A percentile compares a stretch with the other conserved stretches of the same genome.
phyloP scores from a whole-genome alignment of 179 eudicot genomes.

The Nepenthes alata region DNA sequence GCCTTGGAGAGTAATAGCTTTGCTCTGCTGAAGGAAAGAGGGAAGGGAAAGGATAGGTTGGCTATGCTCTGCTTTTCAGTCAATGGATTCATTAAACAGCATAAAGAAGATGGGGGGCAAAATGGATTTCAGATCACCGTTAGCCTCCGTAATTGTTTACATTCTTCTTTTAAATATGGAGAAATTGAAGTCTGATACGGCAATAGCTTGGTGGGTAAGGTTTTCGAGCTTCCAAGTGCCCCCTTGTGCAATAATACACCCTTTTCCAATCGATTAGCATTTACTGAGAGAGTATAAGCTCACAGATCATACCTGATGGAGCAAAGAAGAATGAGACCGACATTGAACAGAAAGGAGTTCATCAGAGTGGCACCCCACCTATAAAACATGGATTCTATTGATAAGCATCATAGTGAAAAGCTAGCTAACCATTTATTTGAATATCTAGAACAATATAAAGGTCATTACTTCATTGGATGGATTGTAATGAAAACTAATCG shows the following conservation, averaged over 20 bases:
- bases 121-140: neutral
- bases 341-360: slow-evolving; percentile 96
- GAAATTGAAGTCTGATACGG: too few species aligned
- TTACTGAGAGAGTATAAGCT: neutral
- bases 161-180: too few species aligned
- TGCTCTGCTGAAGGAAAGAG: too few species aligned
- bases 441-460: neutral
- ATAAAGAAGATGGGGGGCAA: neutral
- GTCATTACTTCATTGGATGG: slow-evolving; percentile 94
- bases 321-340: slow-evolving; percentile 95
- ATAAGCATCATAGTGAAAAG: slow-evolving; percentile 1
- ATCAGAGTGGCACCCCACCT: slow-evolving; percentile 99
- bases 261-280: neutral
- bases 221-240: too few species aligned
- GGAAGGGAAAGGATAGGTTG: too few species aligned
- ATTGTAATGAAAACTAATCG: slow-evolving; percentile 85
- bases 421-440: slow-evolving; percentile 3
- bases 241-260: too few species aligned
- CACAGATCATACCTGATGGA: slow-evolving; percentile 63
- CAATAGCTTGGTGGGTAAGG: too few species aligned
- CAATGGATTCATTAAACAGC: too few species aligned
- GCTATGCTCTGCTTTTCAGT: too few species aligned
- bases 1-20: too few species aligned
- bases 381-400: slow-evolving; percentile 16
- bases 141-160: too few species aligned